A percentile compares a stretch with the other conserved stretches of the same genome.
phyloP scores from a whole-genome alignment of 345 rosid species.

The Eucalyptus cladocalyx region DNA sequence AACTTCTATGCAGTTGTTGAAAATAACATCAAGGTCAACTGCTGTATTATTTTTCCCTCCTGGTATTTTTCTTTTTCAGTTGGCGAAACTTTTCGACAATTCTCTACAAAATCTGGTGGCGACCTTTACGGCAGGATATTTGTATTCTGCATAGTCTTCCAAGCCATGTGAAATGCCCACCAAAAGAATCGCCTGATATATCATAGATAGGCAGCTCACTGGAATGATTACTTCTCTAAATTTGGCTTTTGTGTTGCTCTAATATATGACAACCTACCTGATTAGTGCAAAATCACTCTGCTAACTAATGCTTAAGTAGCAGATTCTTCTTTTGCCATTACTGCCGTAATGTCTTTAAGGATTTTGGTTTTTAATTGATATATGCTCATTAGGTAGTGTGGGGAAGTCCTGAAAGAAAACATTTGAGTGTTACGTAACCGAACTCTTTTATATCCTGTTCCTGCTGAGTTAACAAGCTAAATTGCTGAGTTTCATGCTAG shows the following conservation, averaged over 20 bases:
- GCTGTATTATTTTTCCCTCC: neutral
- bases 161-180: neutral
- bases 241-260: neutral
- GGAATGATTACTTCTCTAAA: neutral
- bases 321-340: neutral
- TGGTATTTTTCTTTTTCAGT: neutral
- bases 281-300: neutral
- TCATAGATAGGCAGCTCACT: neutral
- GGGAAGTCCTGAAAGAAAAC: neutral
- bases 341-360: neutral
- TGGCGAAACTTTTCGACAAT: neutral
- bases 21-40: neutral
- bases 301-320: neutral
- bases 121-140: neutral
- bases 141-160: neutral
- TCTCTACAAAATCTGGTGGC: neutral
- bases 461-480: neutral
- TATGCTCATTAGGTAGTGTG: neutral
- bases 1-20: neutral
- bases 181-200: neutral
- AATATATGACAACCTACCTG: neutral
- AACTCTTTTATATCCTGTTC: neutral
- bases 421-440: neutral
- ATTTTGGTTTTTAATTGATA: neutral
- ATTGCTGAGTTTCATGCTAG: conserved; percentile 15